phyloP scores from a whole-genome alignment of 495 filamentous ascomycete species.

The Hypoxylon fuscum region DNA sequence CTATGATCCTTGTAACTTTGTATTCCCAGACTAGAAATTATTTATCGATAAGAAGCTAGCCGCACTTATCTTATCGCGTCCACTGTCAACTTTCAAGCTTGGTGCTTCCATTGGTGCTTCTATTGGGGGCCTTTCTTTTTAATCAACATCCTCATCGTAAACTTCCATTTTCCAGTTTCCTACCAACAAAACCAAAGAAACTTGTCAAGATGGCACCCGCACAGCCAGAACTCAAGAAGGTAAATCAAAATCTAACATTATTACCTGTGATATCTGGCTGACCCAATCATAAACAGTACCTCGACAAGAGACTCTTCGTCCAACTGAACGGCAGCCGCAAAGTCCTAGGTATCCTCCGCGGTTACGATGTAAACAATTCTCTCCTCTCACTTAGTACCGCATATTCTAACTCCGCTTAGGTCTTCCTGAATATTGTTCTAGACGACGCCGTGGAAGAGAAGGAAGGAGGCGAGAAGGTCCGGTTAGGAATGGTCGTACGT shows the following conservation, averaged over 20 bases:
- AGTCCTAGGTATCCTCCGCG: constrained; percentile 91
- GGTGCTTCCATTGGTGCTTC: background rate
- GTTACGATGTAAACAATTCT: constrained; percentile 87
- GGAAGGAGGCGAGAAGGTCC: constrained; percentile 86
- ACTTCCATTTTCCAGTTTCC: constrained; percentile 4
- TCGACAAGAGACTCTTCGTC: constrained; percentile 98
- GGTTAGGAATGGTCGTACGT: constrained; percentile 92
- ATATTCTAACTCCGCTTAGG: constrained; percentile 60
- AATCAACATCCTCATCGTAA: constrained; percentile 21
- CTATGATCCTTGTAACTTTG: too few relatives aligned
- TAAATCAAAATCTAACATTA: constrained; percentile 45
- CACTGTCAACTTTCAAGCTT: constrained; percentile 3
- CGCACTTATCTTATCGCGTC: constrained; percentile 27
- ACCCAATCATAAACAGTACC: constrained; percentile 71
- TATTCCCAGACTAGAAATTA: constrained; percentile 15
- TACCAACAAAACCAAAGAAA: constrained; percentile 15
- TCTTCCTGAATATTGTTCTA: constrained; percentile 97
- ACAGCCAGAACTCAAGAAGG: constrained; percentile 98
- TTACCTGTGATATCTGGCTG: constrained; percentile 3
- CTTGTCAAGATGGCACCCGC: constrained; percentile 89
- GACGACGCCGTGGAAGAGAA: constrained; percentile 99
- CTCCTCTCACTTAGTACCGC: background rate
- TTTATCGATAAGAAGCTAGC: constrained; percentile 36
- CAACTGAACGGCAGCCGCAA: constrained; percentile 97
- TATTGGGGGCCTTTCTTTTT: constrained; percentile 17